A percentile compares a stretch with the other conserved stretches of the same genome.
These are phyloP conservation scores for Pseudonitzschia multistriata DNA, from an alignment of 108 stramenopile species.

Conservation along the genomic window DNA sequence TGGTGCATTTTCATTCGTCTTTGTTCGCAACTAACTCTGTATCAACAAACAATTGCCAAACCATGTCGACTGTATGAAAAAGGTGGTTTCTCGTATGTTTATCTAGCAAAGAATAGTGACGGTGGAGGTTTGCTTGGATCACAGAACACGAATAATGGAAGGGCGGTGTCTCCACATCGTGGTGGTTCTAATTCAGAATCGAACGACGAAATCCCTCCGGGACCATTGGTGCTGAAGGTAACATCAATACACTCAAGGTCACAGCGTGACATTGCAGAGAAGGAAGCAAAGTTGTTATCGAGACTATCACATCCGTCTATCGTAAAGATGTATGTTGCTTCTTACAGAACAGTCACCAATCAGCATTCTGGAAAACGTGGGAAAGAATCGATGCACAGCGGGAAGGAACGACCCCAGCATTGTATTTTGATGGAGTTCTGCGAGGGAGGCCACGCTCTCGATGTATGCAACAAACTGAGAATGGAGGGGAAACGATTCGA, in stretches of 20 bases:
- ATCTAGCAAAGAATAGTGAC: conserved; percentile 63
- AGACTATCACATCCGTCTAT: conserved; percentile 70
- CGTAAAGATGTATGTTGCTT: conserved; percentile 63
- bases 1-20: background rate
- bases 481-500: conserved; percentile 49
- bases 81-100: conserved; percentile 94
- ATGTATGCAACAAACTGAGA: conserved; percentile 69
- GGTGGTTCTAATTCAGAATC: conserved; percentile 19
- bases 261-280: conserved; percentile 83
- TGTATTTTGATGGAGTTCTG: conserved; percentile 93
- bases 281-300: conserved; percentile 77
- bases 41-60: background rate
- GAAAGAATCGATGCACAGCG: conserved; percentile 14
- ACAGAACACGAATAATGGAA: conserved; percentile 13
- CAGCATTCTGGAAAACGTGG: conserved; percentile 12
- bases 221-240: conserved; percentile 74
- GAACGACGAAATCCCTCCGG: conserved; percentile 17
- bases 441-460: conserved; percentile 87
- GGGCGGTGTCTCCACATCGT: conserved; percentile 23
- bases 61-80: background rate
- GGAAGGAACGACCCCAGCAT: conserved; percentile 66
- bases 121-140: conserved; percentile 26
- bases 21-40: background rate
- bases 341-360: conserved; percentile 36
- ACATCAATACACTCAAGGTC: conserved; percentile 69